Evolutionary conservation across 345 rosid species (phyloP), one percentile per base, ranked within the genome.

Genomic region (Aquilaria yunnanensis): DNA sequence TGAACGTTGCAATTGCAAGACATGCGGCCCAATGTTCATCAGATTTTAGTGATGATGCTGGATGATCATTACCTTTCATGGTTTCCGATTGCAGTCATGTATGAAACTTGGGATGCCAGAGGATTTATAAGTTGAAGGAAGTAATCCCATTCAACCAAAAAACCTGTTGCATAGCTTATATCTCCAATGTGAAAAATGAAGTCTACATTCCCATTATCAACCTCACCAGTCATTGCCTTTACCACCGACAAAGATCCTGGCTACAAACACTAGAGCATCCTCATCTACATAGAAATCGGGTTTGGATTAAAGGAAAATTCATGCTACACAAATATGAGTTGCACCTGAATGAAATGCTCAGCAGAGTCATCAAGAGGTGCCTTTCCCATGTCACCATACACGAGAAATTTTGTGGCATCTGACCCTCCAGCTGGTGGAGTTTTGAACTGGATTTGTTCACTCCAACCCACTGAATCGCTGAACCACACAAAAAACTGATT

Each of bases 81-180:
- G 67, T 87, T 87, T 51, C 90, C 94, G 1, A 82, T 87, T 1
- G 88, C 90, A 5, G 94, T 82, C 94, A 84, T 80, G 83, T 87
- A 87, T 48, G 88, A 55, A 62, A 87, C 78, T 66, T 50, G 71
- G 14, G 90, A 87, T 32, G 94, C 94, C 67, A 82, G 9, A 5
- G 88, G 90, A 49, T 8, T 69, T 34, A 82, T 80, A 30, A 72
- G 90, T 23, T 77, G 64, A 55, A 87, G 88, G 64, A 84, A 87
- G 67, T 52, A 87, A 50, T 87, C 90, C 94, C 90, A 87, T 71
- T 87, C 94, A 29, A 80, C 94, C 30, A 84, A 65, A 57, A 84
- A 84, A 5, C 94, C 94, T 0, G 94, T 87, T 43, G 94, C 90
- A 54, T 87, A 87, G 74, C 90, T 84, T 63, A 87, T 84, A 67